phyloP scores from a whole-genome alignment of 2,329 filamentous ascomycete species.

The Aspergillus fijiensis region DNA sequence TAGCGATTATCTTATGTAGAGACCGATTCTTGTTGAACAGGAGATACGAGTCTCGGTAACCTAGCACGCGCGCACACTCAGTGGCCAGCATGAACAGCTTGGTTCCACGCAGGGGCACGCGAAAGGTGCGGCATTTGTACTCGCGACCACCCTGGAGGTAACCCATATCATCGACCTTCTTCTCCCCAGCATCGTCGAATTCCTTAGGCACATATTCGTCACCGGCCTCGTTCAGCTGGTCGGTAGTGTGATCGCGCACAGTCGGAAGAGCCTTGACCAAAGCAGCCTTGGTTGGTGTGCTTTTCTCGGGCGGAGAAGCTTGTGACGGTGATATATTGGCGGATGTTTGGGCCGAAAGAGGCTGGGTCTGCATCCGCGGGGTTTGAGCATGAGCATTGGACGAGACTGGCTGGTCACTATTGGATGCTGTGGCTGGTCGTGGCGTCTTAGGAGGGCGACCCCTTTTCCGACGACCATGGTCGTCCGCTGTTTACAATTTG shows the following conservation, averaged over 20 bases:
- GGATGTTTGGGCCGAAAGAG: slow-evolving; percentile 31
- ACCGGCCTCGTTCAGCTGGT: slow-evolving; percentile 82
- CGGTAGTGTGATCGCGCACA: slow-evolving; percentile 93
- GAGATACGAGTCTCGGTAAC: slow-evolving; percentile 96
- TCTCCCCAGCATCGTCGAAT: slow-evolving; percentile 88
- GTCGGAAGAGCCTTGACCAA: slow-evolving; percentile 93
- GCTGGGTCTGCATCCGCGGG: slow-evolving; percentile 42
- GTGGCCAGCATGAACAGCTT: slow-evolving; percentile 99
- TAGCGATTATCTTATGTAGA: slow-evolving; percentile 95
- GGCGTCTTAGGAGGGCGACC: slow-evolving; percentile 52
- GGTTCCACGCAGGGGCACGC: slow-evolving; percentile 83
- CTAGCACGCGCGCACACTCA: slow-evolving; percentile 89
- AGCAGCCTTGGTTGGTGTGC: slow-evolving; percentile 72
- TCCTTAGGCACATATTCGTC: slow-evolving; percentile 96
- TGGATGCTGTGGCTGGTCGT: slow-evolving; percentile 36
- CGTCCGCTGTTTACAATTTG: slow-evolving; percentile 27
- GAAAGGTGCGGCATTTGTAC: slow-evolving; percentile 91
- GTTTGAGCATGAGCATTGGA: slow-evolving; percentile 38
- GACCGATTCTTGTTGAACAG: slow-evolving; percentile 99
- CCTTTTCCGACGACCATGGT: slow-evolving; percentile 49
- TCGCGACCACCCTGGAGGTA: slow-evolving; percentile 78
- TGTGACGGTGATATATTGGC: slow-evolving; percentile 55
- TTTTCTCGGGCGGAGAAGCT: slow-evolving; percentile 65
- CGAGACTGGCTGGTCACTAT: slow-evolving; percentile 32
- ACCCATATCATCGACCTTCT: slow-evolving; percentile 84